These are phyloP conservation scores for Straminergon stramineum DNA, from an alignment of 225 moss, liverwort and hornwort genomes.

Conservation along the genomic window DNA sequence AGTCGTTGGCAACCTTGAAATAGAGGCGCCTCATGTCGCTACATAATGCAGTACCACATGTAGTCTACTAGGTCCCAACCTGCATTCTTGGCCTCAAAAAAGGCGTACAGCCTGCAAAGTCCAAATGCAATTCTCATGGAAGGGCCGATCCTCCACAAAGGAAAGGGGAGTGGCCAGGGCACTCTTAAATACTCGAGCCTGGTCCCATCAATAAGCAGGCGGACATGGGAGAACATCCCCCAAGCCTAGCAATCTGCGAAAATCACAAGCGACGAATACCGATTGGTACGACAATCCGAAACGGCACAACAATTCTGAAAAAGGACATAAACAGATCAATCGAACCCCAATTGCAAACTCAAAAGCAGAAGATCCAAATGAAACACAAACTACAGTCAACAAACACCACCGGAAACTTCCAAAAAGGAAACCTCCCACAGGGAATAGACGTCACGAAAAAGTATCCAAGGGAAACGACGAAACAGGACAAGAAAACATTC, in stretches of 20 bases:
- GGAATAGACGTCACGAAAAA: neutral
- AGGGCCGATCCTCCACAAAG: neutral
- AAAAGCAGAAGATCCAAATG: neutral
- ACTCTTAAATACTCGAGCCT: slow-evolving; percentile 1
- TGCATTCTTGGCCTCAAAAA: slow-evolving; percentile 27
- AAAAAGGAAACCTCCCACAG: neutral
- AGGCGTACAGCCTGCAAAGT: slow-evolving; percentile 39
- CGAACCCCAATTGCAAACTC: neutral
- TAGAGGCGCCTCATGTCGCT: slow-evolving; percentile 57
- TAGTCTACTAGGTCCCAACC: slow-evolving; percentile 17
- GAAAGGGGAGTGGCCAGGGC: neutral
- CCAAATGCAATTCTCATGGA: slow-evolving; percentile 23
- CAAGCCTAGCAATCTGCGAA: slow-evolving; percentile 61
- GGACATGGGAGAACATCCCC: neutral
- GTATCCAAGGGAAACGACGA: neutral
- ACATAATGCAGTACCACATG: neutral
- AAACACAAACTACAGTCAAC: no score
- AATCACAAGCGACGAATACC: neutral
- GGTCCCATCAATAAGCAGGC: neutral
- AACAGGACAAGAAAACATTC: neutral
- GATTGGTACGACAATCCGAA: neutral
- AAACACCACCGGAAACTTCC: no score
- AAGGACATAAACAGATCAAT: neutral
- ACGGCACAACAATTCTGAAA: neutral
- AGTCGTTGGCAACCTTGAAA: slow-evolving; percentile 63